These are phyloP conservation scores for Gracilariopsis chorda DNA, from an alignment of 23 red algal species.

Conservation along the genomic window DNA sequence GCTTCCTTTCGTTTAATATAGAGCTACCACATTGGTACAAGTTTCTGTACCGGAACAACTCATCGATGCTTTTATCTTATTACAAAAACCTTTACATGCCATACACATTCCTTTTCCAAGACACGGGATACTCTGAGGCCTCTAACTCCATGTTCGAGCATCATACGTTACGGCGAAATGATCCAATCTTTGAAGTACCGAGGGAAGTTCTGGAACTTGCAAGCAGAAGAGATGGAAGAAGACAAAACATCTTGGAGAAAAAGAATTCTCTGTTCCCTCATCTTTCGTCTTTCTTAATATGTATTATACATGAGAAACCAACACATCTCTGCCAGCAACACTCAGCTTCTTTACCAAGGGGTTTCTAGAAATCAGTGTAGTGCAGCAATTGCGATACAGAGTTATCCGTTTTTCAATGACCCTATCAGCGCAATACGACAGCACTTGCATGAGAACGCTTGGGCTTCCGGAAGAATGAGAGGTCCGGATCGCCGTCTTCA, in stretches of 20 bases:
- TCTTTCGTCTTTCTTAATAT: background rate
- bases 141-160: background rate
- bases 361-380: background rate
- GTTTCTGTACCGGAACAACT: background rate
- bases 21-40: background rate
- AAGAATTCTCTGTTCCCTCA: background rate
- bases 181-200: background rate
- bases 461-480: too few relatives aligned
- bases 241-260: background rate
- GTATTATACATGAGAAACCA: background rate
- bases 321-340: background rate
- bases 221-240: background rate
- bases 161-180: background rate
- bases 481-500: too few relatives aligned
- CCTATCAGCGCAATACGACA: too few relatives aligned
- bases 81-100: background rate
- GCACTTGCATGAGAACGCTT: too few relatives aligned
- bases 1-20: background rate
- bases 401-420: too few relatives aligned
- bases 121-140: background rate
- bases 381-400: too few relatives aligned
- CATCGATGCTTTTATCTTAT: background rate
- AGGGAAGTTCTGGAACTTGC: background rate
- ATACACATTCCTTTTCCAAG: background rate
- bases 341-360: background rate